Conservation (phyloP, 2,329 filamentous ascomycete genomes). For the Penicillium hesseltinei region DNA sequence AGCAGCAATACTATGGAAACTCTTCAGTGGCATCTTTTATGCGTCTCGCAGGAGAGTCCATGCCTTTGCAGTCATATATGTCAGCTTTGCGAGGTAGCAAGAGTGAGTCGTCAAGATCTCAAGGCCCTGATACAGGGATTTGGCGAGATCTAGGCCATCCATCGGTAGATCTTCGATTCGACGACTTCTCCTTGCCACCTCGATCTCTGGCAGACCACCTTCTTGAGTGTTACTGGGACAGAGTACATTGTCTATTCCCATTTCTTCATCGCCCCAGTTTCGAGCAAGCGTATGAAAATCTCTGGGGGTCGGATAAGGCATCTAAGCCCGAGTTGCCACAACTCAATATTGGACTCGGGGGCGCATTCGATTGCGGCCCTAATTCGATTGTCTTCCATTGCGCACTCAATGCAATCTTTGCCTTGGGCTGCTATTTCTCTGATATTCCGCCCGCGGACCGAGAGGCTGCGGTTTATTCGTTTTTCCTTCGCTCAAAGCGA, state of each 20-base stretch:
- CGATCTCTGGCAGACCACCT: slow-evolving; percentile 45
- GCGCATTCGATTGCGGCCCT: slow-evolving; percentile 30
- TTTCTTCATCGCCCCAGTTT: slow-evolving; percentile 47
- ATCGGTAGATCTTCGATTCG: slow-evolving; percentile 21
- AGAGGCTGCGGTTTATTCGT: slow-evolving; percentile 30
- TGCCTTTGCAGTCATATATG: slow-evolving; percentile 20
- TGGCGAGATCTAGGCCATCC: slow-evolving; percentile 14
- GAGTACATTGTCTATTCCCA: slow-evolving; percentile 46
- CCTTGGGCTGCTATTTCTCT: slow-evolving; percentile 43
- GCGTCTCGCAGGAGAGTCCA: slow-evolving; percentile 37
- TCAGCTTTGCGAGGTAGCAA: slow-evolving; percentile 12
- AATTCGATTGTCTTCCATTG: slow-evolving; percentile 43
- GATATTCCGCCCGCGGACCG: slow-evolving; percentile 32
- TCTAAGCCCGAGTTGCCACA: slow-evolving; percentile 18
- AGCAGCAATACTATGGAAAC: slow-evolving; percentile 41
- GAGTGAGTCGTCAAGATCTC: slow-evolving; percentile 2
- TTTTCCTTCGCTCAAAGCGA: slow-evolving; percentile 37
- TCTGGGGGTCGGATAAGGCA: slow-evolving; percentile 35
- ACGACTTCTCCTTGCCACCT: slow-evolving; percentile 42
- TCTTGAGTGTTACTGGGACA: slow-evolving; percentile 40
- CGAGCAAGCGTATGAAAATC: slow-evolving; percentile 39
- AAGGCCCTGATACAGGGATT: slow-evolving; percentile 10
- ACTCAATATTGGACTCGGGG: slow-evolving; percentile 38
- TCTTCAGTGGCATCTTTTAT: slow-evolving; percentile 44
- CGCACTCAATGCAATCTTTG: slow-evolving; percentile 46